phyloP scores from a whole-genome alignment of 192 early-diverging fungal genomes.

The Gaertneriomyces semiglobifer region DNA sequence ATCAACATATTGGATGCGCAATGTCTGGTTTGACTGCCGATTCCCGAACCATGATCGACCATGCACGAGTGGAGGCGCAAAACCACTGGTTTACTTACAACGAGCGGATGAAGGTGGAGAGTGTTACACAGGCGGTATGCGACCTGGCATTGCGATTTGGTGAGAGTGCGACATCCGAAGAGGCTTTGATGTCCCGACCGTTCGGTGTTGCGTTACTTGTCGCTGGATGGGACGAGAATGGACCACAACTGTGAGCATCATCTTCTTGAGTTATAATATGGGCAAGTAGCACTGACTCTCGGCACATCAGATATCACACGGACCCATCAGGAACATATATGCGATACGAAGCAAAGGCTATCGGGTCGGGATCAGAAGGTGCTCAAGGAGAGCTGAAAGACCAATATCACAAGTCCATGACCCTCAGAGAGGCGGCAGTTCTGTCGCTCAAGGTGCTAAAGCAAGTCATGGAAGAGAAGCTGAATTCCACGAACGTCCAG shows the following conservation, averaged over 20 bases:
- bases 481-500: conserved; percentile 93
- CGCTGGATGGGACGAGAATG: conserved; percentile 95
- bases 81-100: conserved; percentile 96
- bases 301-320: conserved; percentile 69
- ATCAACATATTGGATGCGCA: conserved; percentile 90
- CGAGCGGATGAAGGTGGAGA: conserved; percentile 93
- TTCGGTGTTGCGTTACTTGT: conserved; percentile 99
- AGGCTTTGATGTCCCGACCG: conserved; percentile 97
- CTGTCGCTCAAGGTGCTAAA: conserved; percentile 95
- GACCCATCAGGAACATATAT: conserved; percentile 98
- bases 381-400: conserved; percentile 97
- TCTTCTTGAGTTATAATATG: conserved; percentile 1
- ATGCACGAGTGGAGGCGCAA: conserved; percentile 93
- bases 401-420: conserved; percentile 89
- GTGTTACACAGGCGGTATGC: conserved; percentile 96
- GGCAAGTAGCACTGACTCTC: no score
- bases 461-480: conserved; percentile 99
- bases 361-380: conserved; percentile 98
- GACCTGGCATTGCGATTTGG: conserved; percentile 97
- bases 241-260: conserved; percentile 85
- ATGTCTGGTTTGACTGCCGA: conserved; percentile 97
- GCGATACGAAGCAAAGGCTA: conserved; percentile 95
- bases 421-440: conserved; percentile 79
- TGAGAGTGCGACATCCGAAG: conserved; percentile 92
- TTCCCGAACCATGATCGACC: conserved; percentile 97